Conservation (phyloP, 768 basidiomycete species). For the Leccinum boreale region DNA sequence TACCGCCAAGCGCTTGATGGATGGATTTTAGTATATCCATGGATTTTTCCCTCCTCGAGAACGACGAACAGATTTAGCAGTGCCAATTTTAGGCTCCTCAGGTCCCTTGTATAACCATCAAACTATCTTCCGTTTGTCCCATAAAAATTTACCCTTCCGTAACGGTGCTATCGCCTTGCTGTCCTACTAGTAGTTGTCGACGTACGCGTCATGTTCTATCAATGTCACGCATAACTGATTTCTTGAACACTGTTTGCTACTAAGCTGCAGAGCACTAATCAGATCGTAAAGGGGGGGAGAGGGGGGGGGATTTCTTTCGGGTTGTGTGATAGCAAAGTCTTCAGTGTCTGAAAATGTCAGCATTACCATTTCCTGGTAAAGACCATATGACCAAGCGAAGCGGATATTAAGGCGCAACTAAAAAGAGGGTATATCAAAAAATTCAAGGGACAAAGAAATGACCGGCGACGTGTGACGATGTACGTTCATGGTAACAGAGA, state of each 20-base stretch:
- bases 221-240: constrained; percentile 10
- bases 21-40: background rate
- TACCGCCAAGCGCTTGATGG: background rate
- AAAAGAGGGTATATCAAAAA: constrained; percentile 34
- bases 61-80: background rate
- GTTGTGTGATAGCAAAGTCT: constrained; percentile 26
- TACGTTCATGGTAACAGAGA: constrained; percentile 27
- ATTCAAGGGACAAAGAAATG: constrained; percentile 35
- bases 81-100: background rate
- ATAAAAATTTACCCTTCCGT: background rate
- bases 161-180: background rate
- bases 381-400: constrained; percentile 33
- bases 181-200: background rate
- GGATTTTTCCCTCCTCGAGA: background rate
- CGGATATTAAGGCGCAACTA: constrained; percentile 36
- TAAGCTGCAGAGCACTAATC: constrained; percentile 30
- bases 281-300: constrained; percentile 23
- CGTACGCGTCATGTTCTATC: background rate
- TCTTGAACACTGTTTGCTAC: constrained; percentile 20
- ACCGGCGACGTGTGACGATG: constrained; percentile 30
- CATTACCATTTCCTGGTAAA: constrained; percentile 27
- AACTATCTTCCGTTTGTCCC: background rate
- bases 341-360: constrained; percentile 24
- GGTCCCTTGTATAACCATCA: background rate
- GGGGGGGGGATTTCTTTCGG: constrained; percentile 9